phyloP scores from a whole-genome alignment of 2,329 filamentous ascomycete species.

The Periconia digitata region DNA sequence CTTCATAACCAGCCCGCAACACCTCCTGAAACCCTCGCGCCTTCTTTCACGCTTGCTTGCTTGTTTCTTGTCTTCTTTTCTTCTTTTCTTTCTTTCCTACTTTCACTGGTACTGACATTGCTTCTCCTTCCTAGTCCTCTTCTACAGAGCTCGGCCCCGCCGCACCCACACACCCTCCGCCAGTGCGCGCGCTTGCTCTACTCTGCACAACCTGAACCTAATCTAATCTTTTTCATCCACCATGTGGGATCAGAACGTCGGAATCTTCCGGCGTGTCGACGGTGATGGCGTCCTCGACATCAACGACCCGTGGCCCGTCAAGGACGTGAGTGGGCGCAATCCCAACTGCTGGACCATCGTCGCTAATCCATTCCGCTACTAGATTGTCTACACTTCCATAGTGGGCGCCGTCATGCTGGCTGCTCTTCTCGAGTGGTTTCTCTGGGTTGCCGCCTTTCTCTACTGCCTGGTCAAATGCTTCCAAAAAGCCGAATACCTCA shows the following conservation, averaged over 20 bases:
- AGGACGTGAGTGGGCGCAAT: conserved; percentile 41
- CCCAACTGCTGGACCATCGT: neutral
- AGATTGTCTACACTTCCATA: conserved; percentile 86
- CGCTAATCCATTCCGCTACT: conserved; percentile 21
- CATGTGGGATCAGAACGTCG: conserved; percentile 28
- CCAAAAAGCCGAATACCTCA: conserved; percentile 85
- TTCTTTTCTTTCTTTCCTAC: too few species aligned
- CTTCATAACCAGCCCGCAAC: too few species aligned
- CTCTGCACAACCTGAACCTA: conserved; percentile 20
- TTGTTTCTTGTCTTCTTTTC: too few species aligned
- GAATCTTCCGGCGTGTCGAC: conserved; percentile 27
- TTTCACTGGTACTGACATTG: neutral
- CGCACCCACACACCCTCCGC: conserved; percentile 1
- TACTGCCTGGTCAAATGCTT: conserved; percentile 91
- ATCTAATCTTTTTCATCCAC: conserved; percentile 10
- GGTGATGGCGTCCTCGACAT: conserved; percentile 34
- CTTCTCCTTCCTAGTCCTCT: conserved; percentile 6
- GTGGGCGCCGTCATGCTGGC: conserved; percentile 80
- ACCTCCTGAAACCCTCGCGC: too few species aligned
- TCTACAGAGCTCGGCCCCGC: conserved; percentile 2
- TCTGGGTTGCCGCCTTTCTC: conserved; percentile 91
- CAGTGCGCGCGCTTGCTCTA: conserved; percentile 6
- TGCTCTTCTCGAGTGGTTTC: conserved; percentile 87
- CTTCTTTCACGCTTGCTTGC: too few species aligned
- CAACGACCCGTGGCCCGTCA: conserved; percentile 41